Conservation (phyloP, 179 eudicot genomes). For the Spinacia oleracea region DNA sequence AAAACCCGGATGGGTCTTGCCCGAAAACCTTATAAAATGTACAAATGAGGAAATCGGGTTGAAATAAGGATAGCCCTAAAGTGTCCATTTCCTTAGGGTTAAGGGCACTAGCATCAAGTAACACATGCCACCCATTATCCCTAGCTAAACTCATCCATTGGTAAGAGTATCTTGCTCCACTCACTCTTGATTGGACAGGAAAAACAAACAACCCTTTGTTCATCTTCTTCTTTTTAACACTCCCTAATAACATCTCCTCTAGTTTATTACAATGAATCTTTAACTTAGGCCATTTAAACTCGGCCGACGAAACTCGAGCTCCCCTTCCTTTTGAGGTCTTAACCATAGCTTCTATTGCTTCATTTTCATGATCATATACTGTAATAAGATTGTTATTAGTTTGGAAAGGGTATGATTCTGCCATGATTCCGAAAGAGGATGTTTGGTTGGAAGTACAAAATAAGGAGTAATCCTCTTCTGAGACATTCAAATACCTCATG, state of each 20-base stretch:
- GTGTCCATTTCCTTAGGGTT: conserved; percentile 85
- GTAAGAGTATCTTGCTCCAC: conserved; percentile 61
- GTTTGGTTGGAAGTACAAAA: conserved; percentile 58
- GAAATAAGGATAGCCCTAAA: conserved; percentile 66
- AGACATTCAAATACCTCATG: conserved; percentile 50
- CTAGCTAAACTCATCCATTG: conserved; percentile 65
- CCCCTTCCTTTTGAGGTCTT: conserved; percentile 39
- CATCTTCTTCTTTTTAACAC: conserved; percentile 31
- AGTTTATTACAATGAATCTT: conserved; percentile 43
- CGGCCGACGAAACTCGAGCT: conserved; percentile 47
- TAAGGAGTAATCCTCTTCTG: conserved; percentile 59
- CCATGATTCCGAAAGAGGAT: conserved; percentile 53
- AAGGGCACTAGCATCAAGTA: conserved; percentile 62
- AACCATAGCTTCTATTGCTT: conserved; percentile 54
- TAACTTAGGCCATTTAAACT: conserved; percentile 69
- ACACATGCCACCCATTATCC: conserved; percentile 77
- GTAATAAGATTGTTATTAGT: conserved; percentile 41
- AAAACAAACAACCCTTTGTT: conserved; percentile 64
- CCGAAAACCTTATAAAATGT: conserved; percentile 72
- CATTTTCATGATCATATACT: conserved; percentile 66
- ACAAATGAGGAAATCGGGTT: conserved; percentile 61
- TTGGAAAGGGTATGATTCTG: conserved; percentile 61
- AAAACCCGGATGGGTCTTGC: conserved; percentile 67
- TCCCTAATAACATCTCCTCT: conserved; percentile 39
- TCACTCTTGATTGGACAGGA: conserved; percentile 63